A percentile compares a stretch with the other conserved stretches of the same genome.
phyloP scores from a whole-genome alignment of 2,329 filamentous ascomycete genomes.

The Fusarium ramigenum region DNA sequence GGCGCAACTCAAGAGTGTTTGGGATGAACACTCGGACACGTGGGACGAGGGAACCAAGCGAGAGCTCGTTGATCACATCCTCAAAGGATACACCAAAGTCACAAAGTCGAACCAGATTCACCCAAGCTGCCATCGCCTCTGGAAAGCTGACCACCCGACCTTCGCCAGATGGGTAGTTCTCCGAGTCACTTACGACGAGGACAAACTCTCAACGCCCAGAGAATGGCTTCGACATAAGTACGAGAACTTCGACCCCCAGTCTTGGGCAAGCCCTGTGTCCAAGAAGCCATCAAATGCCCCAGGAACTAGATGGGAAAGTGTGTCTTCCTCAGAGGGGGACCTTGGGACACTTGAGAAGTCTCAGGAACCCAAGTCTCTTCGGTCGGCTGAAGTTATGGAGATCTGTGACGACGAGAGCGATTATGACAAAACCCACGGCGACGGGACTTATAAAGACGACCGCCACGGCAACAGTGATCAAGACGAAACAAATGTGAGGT shows the following conservation, averaged over 20 bases:
- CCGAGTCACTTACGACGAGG: not conserved
- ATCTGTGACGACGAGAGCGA: not conserved
- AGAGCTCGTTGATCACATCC: not conserved
- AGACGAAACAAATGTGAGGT: not conserved
- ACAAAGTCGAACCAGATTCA: not conserved
- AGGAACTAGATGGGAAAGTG: fast-evolving
- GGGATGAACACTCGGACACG: not conserved
- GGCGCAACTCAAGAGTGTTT: fast-evolving
- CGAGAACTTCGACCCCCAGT: not conserved
- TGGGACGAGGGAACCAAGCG: not conserved
- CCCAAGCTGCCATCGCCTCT: not conserved
- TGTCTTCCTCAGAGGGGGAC: fast-evolving
- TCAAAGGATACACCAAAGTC: not conserved
- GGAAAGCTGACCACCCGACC: not conserved
- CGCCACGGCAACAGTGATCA: not conserved
- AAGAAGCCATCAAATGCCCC: fast-evolving
- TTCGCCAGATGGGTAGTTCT: not conserved
- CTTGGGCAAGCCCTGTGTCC: not conserved
- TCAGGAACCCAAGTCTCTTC: not conserved
- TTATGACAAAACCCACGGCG: not conserved
- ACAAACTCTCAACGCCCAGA: not conserved
- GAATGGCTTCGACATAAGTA: not conserved
- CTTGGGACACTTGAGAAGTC: not conserved
- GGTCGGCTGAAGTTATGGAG: not conserved
- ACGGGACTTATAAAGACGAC: not conserved